phyloP scores from a whole-genome alignment of 768 basidiomycete genomes.

The Hericium alpestre region DNA sequence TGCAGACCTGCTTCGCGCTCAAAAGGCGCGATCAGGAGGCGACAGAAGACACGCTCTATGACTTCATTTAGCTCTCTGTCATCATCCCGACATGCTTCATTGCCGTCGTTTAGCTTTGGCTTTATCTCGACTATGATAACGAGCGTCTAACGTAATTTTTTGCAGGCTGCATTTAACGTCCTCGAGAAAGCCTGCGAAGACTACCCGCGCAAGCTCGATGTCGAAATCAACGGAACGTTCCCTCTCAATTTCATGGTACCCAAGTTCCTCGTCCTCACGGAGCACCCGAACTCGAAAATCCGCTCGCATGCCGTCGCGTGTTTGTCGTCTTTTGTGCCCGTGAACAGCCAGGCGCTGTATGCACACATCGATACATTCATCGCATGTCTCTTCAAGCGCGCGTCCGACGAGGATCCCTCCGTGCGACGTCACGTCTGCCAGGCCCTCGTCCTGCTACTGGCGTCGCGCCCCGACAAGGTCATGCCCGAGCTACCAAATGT shows the following conservation, averaged over 20 bases:
- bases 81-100: neutral
- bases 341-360: constrained; percentile 77
- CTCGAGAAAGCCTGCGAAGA: constrained; percentile 96
- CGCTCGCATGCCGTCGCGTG: constrained; percentile 90
- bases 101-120: neutral
- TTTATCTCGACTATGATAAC: neutral
- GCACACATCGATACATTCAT: constrained; percentile 91
- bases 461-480: constrained; percentile 88
- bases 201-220: constrained; percentile 88
- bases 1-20: too few relatives aligned
- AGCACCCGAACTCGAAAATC: constrained; percentile 81
- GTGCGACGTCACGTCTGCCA: constrained; percentile 95
- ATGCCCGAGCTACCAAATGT: constrained; percentile 94
- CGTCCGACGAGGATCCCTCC: constrained; percentile 86
- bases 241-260: constrained; percentile 96
- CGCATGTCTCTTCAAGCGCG: constrained; percentile 86
- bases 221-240: constrained; percentile 85
- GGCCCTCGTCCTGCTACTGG: constrained; percentile 85
- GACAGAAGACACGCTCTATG: too few relatives aligned
- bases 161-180: constrained; percentile 83
- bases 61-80: too few relatives aligned
- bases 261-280: constrained; percentile 82
- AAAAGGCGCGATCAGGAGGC: too few relatives aligned
- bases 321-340: constrained; percentile 85
- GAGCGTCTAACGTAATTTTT: constrained; percentile 6